A percentile compares a stretch with the other conserved stretches of the same genome.
Conservation (phyloP, 768 basidiomycete genomes). For the Pleurotus pulmonarius region DNA sequence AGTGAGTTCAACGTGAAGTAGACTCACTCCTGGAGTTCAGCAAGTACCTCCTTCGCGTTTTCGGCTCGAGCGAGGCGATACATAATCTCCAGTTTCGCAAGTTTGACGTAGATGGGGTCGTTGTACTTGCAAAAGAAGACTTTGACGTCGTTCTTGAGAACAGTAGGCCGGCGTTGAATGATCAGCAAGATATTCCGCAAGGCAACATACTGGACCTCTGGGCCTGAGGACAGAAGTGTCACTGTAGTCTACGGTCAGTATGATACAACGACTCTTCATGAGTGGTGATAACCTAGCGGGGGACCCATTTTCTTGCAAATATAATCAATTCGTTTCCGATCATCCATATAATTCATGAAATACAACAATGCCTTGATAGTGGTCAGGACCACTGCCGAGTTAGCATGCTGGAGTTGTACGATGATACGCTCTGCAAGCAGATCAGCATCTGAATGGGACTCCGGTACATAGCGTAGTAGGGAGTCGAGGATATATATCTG, state of each 20-base stretch:
- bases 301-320: slow-evolving; percentile 99
- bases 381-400: slow-evolving; percentile 98
- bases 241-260: slow-evolving; percentile 43
- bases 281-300: slow-evolving; percentile 65
- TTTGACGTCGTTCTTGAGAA: slow-evolving; percentile 95
- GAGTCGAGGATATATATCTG: slow-evolving; percentile 98
- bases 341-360: slow-evolving; percentile 99
- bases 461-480: slow-evolving; percentile 90
- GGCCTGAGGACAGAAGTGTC: slow-evolving; percentile 91
- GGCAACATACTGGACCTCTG: slow-evolving; percentile 98
- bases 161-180: slow-evolving; percentile 89
- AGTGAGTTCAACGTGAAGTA: not conserved
- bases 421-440: slow-evolving; percentile 94
- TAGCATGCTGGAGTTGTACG: slow-evolving; percentile 93
- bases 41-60: slow-evolving; percentile 88
- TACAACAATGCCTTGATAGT: slow-evolving; percentile 94
- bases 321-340: slow-evolving; percentile 77
- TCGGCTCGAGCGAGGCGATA: slow-evolving; percentile 94
- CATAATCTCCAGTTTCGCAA: slow-evolving; percentile 99
- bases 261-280: slow-evolving; percentile 2
- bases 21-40: slow-evolving; percentile 90
- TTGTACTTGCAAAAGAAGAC: slow-evolving; percentile 99
- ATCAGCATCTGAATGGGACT: slow-evolving; percentile 83
- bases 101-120: slow-evolving; percentile 97
- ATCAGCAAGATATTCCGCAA: slow-evolving; percentile 95